Evolutionary conservation across 2,329 filamentous ascomycete species (phyloP).

Genomic region (Trichoderma sp.): DNA sequence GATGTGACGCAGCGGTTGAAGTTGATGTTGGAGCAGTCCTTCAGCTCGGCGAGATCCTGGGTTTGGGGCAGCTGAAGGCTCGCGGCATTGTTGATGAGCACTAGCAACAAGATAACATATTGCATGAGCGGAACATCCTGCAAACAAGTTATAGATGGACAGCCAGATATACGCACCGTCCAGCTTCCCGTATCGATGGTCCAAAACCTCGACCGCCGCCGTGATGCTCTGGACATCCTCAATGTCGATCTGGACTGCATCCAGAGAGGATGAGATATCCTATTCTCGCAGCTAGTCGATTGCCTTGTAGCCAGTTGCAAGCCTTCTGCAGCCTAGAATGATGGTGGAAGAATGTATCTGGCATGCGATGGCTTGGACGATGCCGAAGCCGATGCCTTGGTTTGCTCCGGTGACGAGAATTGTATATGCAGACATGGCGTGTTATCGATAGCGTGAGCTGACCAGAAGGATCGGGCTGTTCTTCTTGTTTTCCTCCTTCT

Average conservation of each 20-base stretch:
- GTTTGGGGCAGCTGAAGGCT: constrained; percentile 6
- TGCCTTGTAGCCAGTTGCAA: neutral
- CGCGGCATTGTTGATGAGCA: constrained; percentile 19
- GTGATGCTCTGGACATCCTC: constrained; percentile 22
- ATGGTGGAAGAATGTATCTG: constrained; percentile 24
- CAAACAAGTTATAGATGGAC: neutral
- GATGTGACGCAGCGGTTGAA: constrained; percentile 24
- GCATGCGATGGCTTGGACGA: constrained; percentile 26
- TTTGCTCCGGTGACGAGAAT: constrained; percentile 23
- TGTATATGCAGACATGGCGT: neutral
- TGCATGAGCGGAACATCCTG: neutral
- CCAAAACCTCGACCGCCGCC: constrained; percentile 14
- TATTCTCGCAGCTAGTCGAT: neutral
- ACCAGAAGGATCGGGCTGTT: neutral
- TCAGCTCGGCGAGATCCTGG: constrained; percentile 2
- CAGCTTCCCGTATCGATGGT: constrained; percentile 22
- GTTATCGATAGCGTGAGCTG: neutral
- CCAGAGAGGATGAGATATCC: neutral
- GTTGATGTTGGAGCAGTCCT: constrained; percentile 12
- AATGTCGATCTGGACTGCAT: constrained; percentile 22
- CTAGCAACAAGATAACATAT: neutral
- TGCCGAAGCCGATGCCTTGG: constrained; percentile 34
- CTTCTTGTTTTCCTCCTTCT: neutral
- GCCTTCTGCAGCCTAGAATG: constrained; percentile 26
- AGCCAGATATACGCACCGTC: constrained; percentile 19